A percentile compares a stretch with the other conserved stretches of the same genome.
phyloP scores from a whole-genome alignment of 768 basidiomycete genomes.

The Boletus eberwhitei region DNA sequence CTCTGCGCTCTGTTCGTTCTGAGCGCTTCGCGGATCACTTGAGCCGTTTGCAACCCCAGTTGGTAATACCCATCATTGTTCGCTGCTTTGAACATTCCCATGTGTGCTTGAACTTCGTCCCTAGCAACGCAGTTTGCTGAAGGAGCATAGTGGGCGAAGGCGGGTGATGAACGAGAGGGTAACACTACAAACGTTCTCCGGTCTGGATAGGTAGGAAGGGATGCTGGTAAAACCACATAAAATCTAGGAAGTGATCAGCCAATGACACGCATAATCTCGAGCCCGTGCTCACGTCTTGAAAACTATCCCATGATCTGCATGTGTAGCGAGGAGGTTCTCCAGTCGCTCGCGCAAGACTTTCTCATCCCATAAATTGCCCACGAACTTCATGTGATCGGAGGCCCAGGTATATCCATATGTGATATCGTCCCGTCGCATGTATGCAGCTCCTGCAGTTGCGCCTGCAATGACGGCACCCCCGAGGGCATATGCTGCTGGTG shows the following conservation, averaged over 20 bases:
- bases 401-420: constrained; percentile 69
- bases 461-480: constrained; percentile 77
- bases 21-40: constrained; percentile 58
- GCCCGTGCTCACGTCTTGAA: constrained; percentile 64
- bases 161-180: constrained; percentile 49
- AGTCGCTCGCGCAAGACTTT: constrained; percentile 57
- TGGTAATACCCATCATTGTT: constrained; percentile 91
- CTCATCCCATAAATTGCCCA: constrained; percentile 83
- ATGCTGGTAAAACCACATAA: constrained; percentile 74
- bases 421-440: constrained; percentile 76
- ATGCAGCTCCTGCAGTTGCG: constrained; percentile 81
- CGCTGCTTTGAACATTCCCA: constrained; percentile 77
- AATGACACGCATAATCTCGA: background rate
- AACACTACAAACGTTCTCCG: constrained; percentile 77
- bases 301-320: constrained; percentile 57
- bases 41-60: constrained; percentile 66
- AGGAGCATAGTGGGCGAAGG: constrained; percentile 55
- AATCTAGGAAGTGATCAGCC: constrained; percentile 46
- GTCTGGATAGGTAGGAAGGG: constrained; percentile 50
- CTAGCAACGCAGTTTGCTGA: constrained; percentile 62
- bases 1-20: constrained; percentile 9
- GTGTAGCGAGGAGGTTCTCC: constrained; percentile 56
- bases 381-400: constrained; percentile 87
- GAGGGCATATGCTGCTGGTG: constrained; percentile 63
- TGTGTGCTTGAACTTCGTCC: constrained; percentile 84